phyloP scores from a whole-genome alignment of 805 yeast genomes.

The Kuraishia capsulata region DNA sequence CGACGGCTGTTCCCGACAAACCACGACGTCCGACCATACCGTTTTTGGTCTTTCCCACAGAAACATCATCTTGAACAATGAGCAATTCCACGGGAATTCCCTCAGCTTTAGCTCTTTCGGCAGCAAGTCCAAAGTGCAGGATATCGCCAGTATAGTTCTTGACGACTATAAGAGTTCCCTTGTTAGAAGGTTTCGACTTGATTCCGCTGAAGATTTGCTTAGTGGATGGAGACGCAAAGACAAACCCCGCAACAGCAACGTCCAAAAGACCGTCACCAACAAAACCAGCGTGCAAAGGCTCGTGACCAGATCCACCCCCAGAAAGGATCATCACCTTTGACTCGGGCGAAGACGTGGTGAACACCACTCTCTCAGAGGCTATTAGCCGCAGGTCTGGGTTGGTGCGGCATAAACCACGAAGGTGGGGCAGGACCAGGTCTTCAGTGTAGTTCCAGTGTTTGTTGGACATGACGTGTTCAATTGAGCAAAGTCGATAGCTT shows the following conservation, averaged over 20 bases:
- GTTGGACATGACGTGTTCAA: conserved; percentile 6
- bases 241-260: conserved; percentile 75
- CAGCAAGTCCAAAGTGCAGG: conserved; percentile 85
- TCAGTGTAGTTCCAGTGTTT: conserved; percentile 43
- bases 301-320: conserved; percentile 97
- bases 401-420: conserved; percentile 42
- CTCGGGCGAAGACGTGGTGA: conserved; percentile 22
- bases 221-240: conserved; percentile 76
- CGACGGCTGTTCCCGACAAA: conserved; percentile 81
- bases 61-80: conserved; percentile 85
- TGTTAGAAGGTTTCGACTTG: conserved; percentile 40
- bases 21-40: conserved; percentile 93
- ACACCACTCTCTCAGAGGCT: conserved; percentile 48
- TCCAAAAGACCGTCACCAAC: conserved; percentile 76
- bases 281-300: conserved; percentile 88
- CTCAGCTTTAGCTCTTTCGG: conserved; percentile 74
- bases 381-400: conserved; percentile 48
- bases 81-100: conserved; percentile 69
- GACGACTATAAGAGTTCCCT: conserved; percentile 71
- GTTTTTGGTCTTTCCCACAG: conserved; percentile 86
- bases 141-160: conserved; percentile 95
- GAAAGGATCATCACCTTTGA: conserved; percentile 65
- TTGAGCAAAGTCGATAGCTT: background rate
- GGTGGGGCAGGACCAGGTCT: conserved; percentile 37
- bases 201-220: conserved; percentile 73